phyloP scores from a whole-genome alignment of 495 filamentous ascomycete genomes.

The Aspergillus campestris region DNA sequence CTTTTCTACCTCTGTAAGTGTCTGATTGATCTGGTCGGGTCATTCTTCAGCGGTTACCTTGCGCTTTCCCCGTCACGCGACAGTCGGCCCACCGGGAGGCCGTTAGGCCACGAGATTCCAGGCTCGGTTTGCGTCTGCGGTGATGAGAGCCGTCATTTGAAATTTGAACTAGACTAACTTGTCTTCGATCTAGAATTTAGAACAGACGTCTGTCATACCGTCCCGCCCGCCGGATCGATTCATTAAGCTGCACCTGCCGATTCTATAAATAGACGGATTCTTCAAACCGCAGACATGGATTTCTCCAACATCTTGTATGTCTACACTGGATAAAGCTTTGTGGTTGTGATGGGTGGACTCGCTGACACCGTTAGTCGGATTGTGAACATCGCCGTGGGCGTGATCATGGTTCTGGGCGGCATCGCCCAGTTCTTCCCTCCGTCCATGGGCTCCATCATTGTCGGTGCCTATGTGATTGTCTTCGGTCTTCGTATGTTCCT shows the following conservation, averaged over 20 bases:
- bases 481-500: slow-evolving; percentile 75
- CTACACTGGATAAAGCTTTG: no score
- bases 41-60: no score
- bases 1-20: not conserved
- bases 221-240: no score
- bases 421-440: slow-evolving; percentile 71
- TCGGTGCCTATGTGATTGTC: slow-evolving; percentile 78
- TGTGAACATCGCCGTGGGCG: slow-evolving; percentile 83
- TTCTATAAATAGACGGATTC: not conserved
- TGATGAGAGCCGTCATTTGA: no score
- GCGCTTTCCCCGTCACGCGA: slow-evolving; percentile 1
- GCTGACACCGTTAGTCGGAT: slow-evolving; percentile 57
- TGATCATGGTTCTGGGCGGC: slow-evolving; percentile 83
- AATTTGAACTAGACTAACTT: no score
- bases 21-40: not conserved
- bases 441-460: slow-evolving; percentile 47
- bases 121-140: not conserved
- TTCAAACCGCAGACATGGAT: slow-evolving; percentile 25
- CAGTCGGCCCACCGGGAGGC: not conserved
- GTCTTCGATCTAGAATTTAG: no score
- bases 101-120: slow-evolving; percentile 4
- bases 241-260: not conserved
- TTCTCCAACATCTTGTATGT: slow-evolving; percentile 53
- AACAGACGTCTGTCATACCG: no score
- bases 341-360: no score